Evolutionary conservation across 2,329 filamentous ascomycete genomes (phyloP), one percentile per base, ranked within the genome.

Genomic region (Arthrobotrys entomopaga): DNA sequence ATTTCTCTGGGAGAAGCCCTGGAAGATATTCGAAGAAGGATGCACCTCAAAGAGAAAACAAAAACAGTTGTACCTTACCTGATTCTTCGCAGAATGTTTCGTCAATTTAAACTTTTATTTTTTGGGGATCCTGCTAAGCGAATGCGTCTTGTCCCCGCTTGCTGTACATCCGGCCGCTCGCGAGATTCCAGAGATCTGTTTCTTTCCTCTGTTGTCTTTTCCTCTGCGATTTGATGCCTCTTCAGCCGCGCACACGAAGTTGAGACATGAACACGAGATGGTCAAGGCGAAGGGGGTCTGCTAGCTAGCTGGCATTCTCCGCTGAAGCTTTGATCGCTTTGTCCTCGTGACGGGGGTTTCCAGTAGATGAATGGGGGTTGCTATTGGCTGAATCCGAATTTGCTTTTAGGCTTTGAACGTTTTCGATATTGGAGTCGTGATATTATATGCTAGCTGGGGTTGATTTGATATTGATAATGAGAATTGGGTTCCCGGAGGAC

Each of bases 131-230:
- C 16, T 20, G 69, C 50, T 65, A 73, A 73, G 69, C 61, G 65
- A 73, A 73, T 66, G 63, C 57, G 49, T 66, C 56, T 73, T 63
- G 54, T 73, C 48, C 60, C 67, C 63, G 57, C 60, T 60, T 57
- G 57, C 65, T 60, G 29, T 56, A 56, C 56, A 69, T 69, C 57
- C 56, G 65, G 49, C 56, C 54, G 56, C 56, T 49, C 43, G 43
- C 65, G 65, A 60, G 57, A 60, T 61, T 69, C 65, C 49, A 69
- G 57, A 48, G 49, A 69, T 60, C 56, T 59, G 56, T 60, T 52
- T 34, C 5, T 6, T 56, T 26, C 34, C 26, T 11, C 19, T 46
- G 19, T 29, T 7, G 16, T 11, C 38, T 15, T 48, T 13, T 53
- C 52, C 24, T 49, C 52, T 52, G 61, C 29, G 49, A 57, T 54